phyloP scores from a whole-genome alignment of 2,329 filamentous ascomycete genomes.

The Neoscytalidium dimidiatum region DNA sequence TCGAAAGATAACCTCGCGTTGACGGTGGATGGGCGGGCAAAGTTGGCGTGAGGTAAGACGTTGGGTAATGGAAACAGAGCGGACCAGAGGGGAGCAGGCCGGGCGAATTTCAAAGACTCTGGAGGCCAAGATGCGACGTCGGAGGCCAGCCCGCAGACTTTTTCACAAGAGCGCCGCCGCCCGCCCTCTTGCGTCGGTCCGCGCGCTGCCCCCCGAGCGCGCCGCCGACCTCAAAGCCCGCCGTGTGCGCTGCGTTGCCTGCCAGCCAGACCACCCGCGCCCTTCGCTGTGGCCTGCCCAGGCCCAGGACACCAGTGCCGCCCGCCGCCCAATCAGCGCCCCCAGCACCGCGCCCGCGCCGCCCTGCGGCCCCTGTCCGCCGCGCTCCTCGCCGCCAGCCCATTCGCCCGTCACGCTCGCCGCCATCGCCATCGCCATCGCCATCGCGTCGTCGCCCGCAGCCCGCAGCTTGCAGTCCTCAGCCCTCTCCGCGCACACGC shows the following conservation, averaged over 20 bases:
- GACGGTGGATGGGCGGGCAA: constrained; percentile 38
- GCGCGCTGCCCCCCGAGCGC: constrained; percentile 10
- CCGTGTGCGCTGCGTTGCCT: neutral
- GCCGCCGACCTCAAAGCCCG: constrained; percentile 16
- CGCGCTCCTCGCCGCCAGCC: neutral
- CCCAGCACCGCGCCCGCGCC: neutral
- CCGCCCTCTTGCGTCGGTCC: constrained; percentile 9
- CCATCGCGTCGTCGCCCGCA: neutral
- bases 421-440: too few relatives aligned
- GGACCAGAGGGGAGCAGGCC: constrained; percentile 22
- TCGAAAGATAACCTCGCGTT: constrained; percentile 45
- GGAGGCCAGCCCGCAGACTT: constrained; percentile 17
- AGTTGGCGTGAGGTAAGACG: constrained; percentile 49
- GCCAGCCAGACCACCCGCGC: neutral
- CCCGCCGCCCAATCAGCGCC: constrained; percentile 8
- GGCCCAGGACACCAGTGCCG: neutral
- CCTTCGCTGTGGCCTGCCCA: constrained; percentile 12
- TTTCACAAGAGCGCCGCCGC: constrained; percentile 16
- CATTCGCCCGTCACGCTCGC: neutral
- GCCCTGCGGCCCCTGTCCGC: neutral
- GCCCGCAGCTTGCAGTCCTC: neutral
- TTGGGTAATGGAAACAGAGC: constrained; percentile 49
- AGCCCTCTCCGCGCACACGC: neutral
- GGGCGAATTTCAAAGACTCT: constrained; percentile 26
- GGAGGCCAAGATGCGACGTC: constrained; percentile 18